Evolutionary conservation across 768 basidiomycete species (phyloP).

Genomic region (Trametes coccinea): DNA sequence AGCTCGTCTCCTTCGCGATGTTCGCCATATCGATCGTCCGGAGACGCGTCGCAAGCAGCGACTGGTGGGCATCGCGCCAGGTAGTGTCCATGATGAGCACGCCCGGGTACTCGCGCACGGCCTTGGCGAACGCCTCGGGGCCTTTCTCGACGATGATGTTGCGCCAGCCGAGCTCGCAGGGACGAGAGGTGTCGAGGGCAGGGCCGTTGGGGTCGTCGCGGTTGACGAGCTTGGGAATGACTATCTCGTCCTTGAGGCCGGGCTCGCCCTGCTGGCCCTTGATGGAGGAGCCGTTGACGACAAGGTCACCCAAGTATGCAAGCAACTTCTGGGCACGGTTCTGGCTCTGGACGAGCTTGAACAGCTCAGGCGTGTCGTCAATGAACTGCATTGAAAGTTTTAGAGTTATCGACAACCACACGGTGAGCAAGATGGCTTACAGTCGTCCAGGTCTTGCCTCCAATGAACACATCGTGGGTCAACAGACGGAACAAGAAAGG

Average conservation of each 20-base stretch:
- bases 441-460: slow-evolving; percentile 98
- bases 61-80: slow-evolving; percentile 99
- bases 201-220: slow-evolving; percentile 73
- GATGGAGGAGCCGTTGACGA: slow-evolving; percentile 97
- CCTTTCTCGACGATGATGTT: slow-evolving; percentile 98
- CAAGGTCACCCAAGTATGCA: slow-evolving; percentile 95
- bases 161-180: slow-evolving; percentile 92
- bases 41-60: slow-evolving; percentile 92
- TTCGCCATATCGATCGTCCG: slow-evolving; percentile 97
- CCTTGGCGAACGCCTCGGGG: slow-evolving; percentile 97
- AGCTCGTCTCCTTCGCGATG: slow-evolving; percentile 96
- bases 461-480: slow-evolving; percentile 95
- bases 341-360: slow-evolving; percentile 96
- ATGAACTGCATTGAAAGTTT: slow-evolving; percentile 68
- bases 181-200: slow-evolving; percentile 74
- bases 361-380: slow-evolving; percentile 98
- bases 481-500: slow-evolving; percentile 98
- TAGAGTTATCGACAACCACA: not conserved
- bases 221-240: slow-evolving; percentile 78
- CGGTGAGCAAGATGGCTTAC: slow-evolving; percentile 36
- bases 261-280: slow-evolving; percentile 97
- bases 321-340: slow-evolving; percentile 98
- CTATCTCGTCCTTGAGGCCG: slow-evolving; percentile 86
- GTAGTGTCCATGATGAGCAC: slow-evolving; percentile 98
- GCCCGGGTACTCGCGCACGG: slow-evolving; percentile 94